Conservation (phyloP, 2,329 filamentous ascomycete species). For the Phaeosphaeriaceae sp. region DNA sequence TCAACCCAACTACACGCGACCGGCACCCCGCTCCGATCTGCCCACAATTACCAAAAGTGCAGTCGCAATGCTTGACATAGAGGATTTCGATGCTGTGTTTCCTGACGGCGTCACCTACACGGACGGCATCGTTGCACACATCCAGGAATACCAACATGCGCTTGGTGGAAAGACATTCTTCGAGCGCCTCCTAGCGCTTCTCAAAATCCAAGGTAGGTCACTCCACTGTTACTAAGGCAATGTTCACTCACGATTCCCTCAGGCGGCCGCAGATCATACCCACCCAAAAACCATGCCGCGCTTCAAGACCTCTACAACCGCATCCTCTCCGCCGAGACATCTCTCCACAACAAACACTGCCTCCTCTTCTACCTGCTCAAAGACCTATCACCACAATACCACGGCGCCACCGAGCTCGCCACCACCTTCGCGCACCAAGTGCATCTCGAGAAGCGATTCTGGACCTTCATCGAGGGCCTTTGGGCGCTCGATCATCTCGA, state of each 20-base stretch:
- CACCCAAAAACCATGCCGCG: slow-evolving; percentile 70
- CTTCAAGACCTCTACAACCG: slow-evolving; percentile 74
- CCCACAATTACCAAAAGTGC: neutral
- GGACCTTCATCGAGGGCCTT: slow-evolving; percentile 80
- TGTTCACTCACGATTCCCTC: slow-evolving; percentile 5
- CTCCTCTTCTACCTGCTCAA: slow-evolving; percentile 84
- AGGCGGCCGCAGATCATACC: slow-evolving; percentile 70
- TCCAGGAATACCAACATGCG: slow-evolving; percentile 70
- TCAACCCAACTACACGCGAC: slow-evolving; percentile 14
- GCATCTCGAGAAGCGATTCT: slow-evolving; percentile 76
- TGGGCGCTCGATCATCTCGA: slow-evolving; percentile 80
- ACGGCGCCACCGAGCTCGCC: slow-evolving; percentile 58
- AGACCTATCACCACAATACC: slow-evolving; percentile 65
- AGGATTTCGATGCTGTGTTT: slow-evolving; percentile 74
- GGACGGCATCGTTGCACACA: slow-evolving; percentile 57
- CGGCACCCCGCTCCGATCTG: slow-evolving; percentile 4
- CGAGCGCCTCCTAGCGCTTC: slow-evolving; percentile 74
- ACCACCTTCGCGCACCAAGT: slow-evolving; percentile 68
- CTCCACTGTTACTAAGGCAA: neutral
- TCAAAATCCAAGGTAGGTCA: slow-evolving; percentile 72
- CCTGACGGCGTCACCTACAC: slow-evolving; percentile 37
- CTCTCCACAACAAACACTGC: slow-evolving; percentile 80
- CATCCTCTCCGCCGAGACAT: slow-evolving; percentile 69
- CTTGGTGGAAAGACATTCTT: slow-evolving; percentile 78
- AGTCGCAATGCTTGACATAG: slow-evolving; percentile 66